Conservation (phyloP, 2,329 filamentous ascomycete genomes). For the Colletotrichum truncatum region DNA sequence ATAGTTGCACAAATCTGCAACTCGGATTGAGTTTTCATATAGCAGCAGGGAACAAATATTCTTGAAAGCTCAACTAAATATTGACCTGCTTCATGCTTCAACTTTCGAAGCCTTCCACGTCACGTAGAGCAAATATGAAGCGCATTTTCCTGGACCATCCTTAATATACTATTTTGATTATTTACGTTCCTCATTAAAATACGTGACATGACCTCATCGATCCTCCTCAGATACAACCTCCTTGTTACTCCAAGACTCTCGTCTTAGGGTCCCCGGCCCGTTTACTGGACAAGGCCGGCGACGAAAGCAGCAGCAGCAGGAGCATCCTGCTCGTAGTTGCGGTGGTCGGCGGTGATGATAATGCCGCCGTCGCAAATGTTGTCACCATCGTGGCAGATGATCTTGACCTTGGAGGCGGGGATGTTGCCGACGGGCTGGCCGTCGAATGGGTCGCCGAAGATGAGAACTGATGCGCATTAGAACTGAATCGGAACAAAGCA, state of each 20-base stretch:
- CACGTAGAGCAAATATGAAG: no score
- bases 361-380: conserved; percentile 41
- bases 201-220: not conserved
- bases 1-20: no score
- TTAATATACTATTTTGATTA: no score
- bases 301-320: conserved; percentile 39
- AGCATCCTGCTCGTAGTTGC: conserved; percentile 40
- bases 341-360: conserved; percentile 37
- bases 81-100: no score
- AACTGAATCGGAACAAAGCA: not conserved
- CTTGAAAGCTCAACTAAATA: no score
- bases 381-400: conserved; percentile 44
- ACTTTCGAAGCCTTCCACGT: no score
- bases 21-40: no score
- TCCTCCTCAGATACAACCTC: not conserved
- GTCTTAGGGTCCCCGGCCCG: not conserved
- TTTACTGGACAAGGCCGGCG: conserved; percentile 27
- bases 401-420: conserved; percentile 19
- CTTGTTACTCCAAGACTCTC: no score
- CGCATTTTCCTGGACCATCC: no score
- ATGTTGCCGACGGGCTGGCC: conserved; percentile 10
- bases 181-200: not conserved
- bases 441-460: conserved; percentile 30
- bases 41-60: no score
- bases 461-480: conserved; percentile 17